A percentile compares a stretch with the other conserved stretches of the same genome.
phyloP scores from a whole-genome alignment of 1,139 yeast species.

The Diutina ranongensis region DNA sequence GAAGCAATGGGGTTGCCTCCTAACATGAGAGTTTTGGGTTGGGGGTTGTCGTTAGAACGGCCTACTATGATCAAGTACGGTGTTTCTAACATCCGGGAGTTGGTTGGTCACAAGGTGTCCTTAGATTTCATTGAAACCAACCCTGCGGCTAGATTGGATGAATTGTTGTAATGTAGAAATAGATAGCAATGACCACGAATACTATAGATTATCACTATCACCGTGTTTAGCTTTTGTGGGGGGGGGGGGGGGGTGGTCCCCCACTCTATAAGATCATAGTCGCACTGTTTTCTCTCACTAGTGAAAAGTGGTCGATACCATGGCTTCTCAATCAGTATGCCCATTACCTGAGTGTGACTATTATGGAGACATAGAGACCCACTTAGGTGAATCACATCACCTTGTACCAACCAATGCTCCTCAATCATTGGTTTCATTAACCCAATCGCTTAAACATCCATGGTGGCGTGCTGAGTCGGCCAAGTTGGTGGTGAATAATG shows the following conservation, averaged over 20 bases:
- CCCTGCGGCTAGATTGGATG: constrained; percentile 95
- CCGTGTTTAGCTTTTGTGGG: neutral
- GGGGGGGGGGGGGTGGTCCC: too few species aligned
- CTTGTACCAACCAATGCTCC: neutral
- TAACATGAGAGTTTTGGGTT: constrained; percentile 88
- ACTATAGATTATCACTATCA: neutral
- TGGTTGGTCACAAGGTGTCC: constrained; percentile 88
- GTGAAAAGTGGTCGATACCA: too few species aligned
- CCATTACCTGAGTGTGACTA: constrained; percentile 4
- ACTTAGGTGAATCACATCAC: neutral
- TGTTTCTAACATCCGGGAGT: constrained; percentile 88
- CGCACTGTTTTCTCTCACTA: neutral
- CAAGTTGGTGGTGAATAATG: constrained; percentile 2
- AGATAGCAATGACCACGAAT: neutral
- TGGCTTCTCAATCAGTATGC: neutral
- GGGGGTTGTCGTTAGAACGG: constrained; percentile 96
- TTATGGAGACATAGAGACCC: neutral
- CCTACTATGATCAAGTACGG: constrained; percentile 99
- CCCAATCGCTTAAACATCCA: neutral
- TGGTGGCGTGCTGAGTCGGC: neutral
- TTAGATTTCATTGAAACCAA: constrained; percentile 89
- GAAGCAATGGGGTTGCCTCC: constrained; percentile 96
- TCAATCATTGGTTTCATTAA: neutral
- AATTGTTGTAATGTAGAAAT: constrained; percentile 15
- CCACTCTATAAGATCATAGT: too few species aligned